Evolutionary conservation across 2,329 filamentous ascomycete species (phyloP), one percentile per base, ranked within the genome.

Genomic region (Claviceps sp.): DNA sequence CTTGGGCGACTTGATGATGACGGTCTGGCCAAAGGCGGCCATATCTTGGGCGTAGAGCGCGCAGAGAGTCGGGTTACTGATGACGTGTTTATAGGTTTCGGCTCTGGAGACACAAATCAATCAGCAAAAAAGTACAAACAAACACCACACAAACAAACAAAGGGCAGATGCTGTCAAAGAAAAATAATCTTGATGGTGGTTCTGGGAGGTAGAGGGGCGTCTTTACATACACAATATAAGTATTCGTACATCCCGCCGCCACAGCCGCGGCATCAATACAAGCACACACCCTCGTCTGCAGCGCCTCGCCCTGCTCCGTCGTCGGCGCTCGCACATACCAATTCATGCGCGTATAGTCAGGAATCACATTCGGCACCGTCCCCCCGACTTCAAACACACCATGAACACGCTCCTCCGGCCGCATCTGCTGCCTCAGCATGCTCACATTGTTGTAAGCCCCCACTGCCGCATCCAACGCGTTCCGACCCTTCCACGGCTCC

Each of bases 31-130:
- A 1, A 69, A 60, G 0, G 55, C 52, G 2, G 60, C 62, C 74
- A 77, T 77, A 45, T 72, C 68, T 5, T 67, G 57, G 14, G 66
- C 63, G 51, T 74, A 77, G 2, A 60, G 57, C 46, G 66, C 64
- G 57, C 73, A 74, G 0, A 77, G 61, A 0, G 69, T 64, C 5
- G 67, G 61, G 52, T 76, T 77, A 6, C 68, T 60, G 22, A 69
- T 66, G 17, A 77, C 61, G 52, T 76, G 70, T 13, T 66, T 67
- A 50, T 77, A 77, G 1, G 65, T 64, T 4, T 64, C 64, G 4
- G 62, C 56, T 6, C 65, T 68, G n/a, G 11, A 26, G 13, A 4
- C 17, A 5, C 14, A 11, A 34, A 14, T 13, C 8, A 6, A 22
- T 14, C 10, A 37, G n/a, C 6, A 46, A 8, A 14, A 8, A 30